A percentile compares a stretch with the other conserved stretches of the same genome.
Conservation (phyloP, 2,329 filamentous ascomycete genomes). For the Zymoseptoria tritici region DNA sequence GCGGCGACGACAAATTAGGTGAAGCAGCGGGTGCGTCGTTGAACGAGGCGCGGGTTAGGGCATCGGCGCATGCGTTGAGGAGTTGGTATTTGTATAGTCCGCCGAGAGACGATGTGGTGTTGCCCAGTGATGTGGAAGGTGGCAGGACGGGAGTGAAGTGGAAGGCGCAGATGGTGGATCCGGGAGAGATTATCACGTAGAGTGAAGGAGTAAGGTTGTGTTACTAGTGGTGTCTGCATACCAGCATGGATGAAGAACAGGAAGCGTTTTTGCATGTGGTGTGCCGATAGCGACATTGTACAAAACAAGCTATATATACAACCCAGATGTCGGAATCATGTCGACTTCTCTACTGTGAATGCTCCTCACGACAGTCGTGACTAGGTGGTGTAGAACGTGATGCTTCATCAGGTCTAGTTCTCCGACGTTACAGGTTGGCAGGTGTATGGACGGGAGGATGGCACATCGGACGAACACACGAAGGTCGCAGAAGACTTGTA, state of each 20-base stretch:
- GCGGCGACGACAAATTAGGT: constrained; percentile 81
- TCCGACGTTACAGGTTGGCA: no score
- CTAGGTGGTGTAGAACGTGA: no score
- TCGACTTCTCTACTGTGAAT: neutral
- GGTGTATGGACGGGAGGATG: no score
- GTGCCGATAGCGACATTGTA: neutral
- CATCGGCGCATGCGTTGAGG: constrained; percentile 79
- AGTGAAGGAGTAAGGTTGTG: neutral
- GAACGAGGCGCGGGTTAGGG: constrained; percentile 67
- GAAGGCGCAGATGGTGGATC: constrained; percentile 51
- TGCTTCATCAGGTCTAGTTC: no score
- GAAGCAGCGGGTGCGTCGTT: constrained; percentile 78
- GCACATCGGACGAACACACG: neutral
- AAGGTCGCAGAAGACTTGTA: neutral
- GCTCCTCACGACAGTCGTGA: neutral
- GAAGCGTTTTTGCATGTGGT: neutral
- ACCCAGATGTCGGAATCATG: neutral
- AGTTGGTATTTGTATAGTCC: constrained; percentile 96
- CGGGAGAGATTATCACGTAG: constrained; percentile 47
- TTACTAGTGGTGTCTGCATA: constrained; percentile 6
- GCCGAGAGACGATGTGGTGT: constrained; percentile 41
- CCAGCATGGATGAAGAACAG: neutral
- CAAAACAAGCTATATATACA: neutral
- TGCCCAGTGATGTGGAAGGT: constrained; percentile 42
- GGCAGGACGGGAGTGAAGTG: constrained; percentile 32